phyloP scores from a whole-genome alignment of 768 basidiomycete species.

The Pulveroboletus sp. region DNA sequence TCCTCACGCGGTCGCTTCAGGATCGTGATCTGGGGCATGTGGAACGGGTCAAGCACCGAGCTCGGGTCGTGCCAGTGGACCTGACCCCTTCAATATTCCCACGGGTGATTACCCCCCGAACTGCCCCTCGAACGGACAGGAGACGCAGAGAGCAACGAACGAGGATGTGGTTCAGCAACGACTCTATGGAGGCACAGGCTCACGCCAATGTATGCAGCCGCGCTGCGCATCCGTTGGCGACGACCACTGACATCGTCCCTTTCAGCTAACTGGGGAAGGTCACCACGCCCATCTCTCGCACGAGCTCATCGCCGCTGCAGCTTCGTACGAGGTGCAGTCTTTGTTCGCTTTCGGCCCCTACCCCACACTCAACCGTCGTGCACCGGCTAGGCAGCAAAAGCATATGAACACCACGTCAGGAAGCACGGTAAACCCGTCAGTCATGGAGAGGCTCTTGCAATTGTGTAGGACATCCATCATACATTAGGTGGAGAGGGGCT shows the following conservation, averaged over 20 bases:
- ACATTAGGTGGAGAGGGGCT: background rate
- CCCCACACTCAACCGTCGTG: background rate
- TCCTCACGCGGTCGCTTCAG: constrained; percentile 68
- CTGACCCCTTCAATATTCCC: background rate
- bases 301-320: constrained; percentile 25
- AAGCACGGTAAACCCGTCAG: constrained; percentile 19
- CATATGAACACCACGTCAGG: constrained; percentile 22
- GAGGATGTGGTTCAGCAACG: constrained; percentile 19
- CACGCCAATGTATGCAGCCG: constrained; percentile 8
- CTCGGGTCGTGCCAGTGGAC: too few species aligned
- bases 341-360: background rate
- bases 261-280: constrained; percentile 11
- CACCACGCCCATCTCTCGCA: constrained; percentile 24
- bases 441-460: constrained; percentile 19
- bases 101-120: background rate
- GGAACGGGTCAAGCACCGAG: background rate
- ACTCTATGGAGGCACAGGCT: constrained; percentile 25
- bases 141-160: background rate
- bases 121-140: background rate
- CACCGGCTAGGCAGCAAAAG: constrained; percentile 26
- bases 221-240: background rate
- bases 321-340: constrained; percentile 22
- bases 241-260: background rate
- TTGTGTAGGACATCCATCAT: constrained; percentile 17
- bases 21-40: constrained; percentile 62